A percentile compares a stretch with the other conserved stretches of the same genome.
Evolutionary conservation across 2,329 filamentous ascomycete genomes (phyloP).

Genomic region (Colletotrichum chrysophilum): DNA sequence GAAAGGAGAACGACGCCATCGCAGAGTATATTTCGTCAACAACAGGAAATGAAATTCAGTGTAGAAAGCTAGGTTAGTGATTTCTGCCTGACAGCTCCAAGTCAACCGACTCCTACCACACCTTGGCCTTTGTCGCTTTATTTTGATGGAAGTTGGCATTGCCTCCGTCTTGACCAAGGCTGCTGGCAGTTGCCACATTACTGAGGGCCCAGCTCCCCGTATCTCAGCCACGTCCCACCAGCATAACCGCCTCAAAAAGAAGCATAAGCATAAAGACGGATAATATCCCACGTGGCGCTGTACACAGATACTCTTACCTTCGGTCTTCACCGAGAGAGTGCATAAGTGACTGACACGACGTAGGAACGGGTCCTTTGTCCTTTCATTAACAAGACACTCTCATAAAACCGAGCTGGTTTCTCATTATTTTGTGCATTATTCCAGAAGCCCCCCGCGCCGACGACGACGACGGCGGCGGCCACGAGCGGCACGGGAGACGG

Average conservation of each 20-base stretch:
- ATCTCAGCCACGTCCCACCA: neutral
- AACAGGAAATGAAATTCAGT: neutral
- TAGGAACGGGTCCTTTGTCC: neutral
- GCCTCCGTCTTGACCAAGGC: neutral
- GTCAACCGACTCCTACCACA: neutral
- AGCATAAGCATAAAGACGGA: neutral
- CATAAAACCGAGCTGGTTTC: neutral
- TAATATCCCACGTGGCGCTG: neutral
- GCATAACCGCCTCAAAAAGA: neutral
- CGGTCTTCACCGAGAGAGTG: neutral
- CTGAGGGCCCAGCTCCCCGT: neutral
- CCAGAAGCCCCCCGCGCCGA: neutral
- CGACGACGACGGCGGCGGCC: neutral
- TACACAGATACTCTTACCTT: no score
- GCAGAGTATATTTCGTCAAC: neutral
- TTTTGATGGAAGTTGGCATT: neutral
- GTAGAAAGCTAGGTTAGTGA: neutral
- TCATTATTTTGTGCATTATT: neutral
- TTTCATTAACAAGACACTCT: neutral
- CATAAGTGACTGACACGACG: neutral
- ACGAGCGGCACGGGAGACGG: neutral
- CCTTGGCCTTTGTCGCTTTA: neutral
- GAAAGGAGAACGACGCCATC: neutral
- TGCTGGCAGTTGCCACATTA: neutral
- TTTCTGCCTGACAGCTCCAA: neutral